Conservation (phyloP, 345 rosid genomes). For the Toxicodendron radicans region DNA sequence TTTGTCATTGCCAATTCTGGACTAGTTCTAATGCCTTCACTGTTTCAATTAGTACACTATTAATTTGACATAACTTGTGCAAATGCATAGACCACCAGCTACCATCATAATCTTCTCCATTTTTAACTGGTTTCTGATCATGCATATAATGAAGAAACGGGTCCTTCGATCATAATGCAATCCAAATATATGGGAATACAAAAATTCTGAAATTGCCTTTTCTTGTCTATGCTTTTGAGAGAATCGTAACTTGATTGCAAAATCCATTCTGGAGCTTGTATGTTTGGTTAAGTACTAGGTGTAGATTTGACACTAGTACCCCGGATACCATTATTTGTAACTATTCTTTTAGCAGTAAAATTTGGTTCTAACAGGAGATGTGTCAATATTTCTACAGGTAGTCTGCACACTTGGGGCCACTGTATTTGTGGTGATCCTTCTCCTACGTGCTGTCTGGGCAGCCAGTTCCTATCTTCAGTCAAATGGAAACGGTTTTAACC, state of each 20-base stretch:
- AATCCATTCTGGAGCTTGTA: neutral
- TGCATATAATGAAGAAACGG: too few relatives aligned
- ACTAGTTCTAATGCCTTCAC: neutral
- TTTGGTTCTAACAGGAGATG: too few relatives aligned
- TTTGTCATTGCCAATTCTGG: neutral
- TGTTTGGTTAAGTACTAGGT: neutral
- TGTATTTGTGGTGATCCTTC: slow-evolving; percentile 56
- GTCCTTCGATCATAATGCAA: too few relatives aligned
- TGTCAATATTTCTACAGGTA: slow-evolving; percentile 39
- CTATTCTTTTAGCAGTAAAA: neutral
- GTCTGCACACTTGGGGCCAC: slow-evolving; percentile 74
- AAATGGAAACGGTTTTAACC: slow-evolving; percentile 43
- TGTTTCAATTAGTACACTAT: neutral
- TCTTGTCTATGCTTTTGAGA: neutral
- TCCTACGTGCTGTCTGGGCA: slow-evolving; percentile 65
- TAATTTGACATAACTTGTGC: neutral
- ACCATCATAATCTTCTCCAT: neutral
- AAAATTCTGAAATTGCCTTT: neutral
- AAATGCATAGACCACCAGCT: neutral
- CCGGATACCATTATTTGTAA: neutral
- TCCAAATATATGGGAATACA: neutral
- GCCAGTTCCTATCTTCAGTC: slow-evolving; percentile 59
- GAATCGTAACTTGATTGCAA: neutral
- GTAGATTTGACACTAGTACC: too few relatives aligned
- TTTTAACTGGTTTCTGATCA: too few relatives aligned